Evolutionary conservation across 2,329 filamentous ascomycete species (phyloP).

Genomic region (Onygenales sp.): DNA sequence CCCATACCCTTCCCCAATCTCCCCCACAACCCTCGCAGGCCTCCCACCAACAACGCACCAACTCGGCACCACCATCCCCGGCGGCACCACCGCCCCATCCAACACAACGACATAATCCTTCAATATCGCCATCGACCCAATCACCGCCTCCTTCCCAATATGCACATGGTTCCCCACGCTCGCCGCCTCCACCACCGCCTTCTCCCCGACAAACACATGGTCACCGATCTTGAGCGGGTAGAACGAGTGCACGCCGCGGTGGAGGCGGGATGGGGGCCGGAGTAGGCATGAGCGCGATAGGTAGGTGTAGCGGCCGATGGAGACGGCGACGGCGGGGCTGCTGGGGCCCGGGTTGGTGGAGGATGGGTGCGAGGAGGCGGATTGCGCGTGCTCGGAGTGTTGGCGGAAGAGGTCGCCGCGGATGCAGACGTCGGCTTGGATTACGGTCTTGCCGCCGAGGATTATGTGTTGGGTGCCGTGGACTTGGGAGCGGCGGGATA

Average conservation of each 20-base stretch:
- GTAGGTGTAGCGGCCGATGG: slow-evolving; percentile 86
- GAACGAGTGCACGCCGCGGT: slow-evolving; percentile 55
- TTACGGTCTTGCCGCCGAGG: slow-evolving; percentile 89
- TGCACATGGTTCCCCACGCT: slow-evolving; percentile 76
- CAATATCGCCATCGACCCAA: slow-evolving; percentile 82
- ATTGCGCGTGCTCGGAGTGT: slow-evolving; percentile 32
- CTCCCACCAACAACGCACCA: slow-evolving; percentile 83
- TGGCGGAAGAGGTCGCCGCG: slow-evolving; percentile 71
- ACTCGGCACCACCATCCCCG: slow-evolving; percentile 84
- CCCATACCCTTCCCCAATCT: slow-evolving; percentile 49
- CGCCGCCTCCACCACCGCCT: slow-evolving; percentile 70
- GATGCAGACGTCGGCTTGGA: slow-evolving; percentile 90
- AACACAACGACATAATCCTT: slow-evolving; percentile 89
- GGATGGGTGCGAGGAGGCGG: slow-evolving; percentile 16
- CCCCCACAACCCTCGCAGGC: slow-evolving; percentile 70
- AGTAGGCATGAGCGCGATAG: slow-evolving; percentile 69
- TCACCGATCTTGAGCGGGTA: slow-evolving; percentile 89
- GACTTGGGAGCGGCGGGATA: slow-evolving; percentile 82
- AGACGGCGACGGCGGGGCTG: slow-evolving; percentile 49
- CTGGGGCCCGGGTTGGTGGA: slow-evolving; percentile 18
- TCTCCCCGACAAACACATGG: slow-evolving; percentile 79
- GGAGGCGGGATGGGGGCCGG: slow-evolving; percentile 71
- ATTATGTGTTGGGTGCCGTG: slow-evolving; percentile 97
- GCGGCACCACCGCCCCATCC: slow-evolving; percentile 72
- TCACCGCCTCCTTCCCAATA: slow-evolving; percentile 65